Conservation (phyloP, 2,329 filamentous ascomycete species). For the Trichophyton equinum region DNA sequence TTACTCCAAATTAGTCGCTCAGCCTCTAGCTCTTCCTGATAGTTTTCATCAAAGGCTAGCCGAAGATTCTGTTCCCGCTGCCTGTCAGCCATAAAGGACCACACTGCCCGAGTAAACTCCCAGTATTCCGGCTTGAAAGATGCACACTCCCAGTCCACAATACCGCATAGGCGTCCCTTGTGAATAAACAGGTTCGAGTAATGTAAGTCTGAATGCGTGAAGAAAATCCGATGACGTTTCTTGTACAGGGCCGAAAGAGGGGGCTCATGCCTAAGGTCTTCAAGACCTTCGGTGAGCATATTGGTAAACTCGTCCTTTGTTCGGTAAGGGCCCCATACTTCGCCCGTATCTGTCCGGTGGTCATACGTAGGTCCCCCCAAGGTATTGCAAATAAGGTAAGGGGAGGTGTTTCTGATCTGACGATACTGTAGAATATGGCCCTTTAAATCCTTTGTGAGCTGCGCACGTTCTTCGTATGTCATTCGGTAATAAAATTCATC, state of each 20-base stretch:
- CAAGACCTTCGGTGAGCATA: neutral
- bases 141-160: slow-evolving; percentile 13
- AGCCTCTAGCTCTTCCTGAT: slow-evolving; percentile 8
- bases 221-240: slow-evolving; percentile 8
- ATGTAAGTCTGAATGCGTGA: slow-evolving; percentile 12
- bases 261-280: neutral
- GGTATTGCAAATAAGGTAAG: slow-evolving; percentile 8
- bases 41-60: slow-evolving; percentile 10
- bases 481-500: slow-evolving; percentile 5
- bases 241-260: slow-evolving; percentile 5
- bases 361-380: slow-evolving; percentile 11
- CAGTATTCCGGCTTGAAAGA: slow-evolving; percentile 13
- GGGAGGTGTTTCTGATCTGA: slow-evolving; percentile 7
- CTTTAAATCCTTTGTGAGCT: slow-evolving; percentile 10
- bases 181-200: slow-evolving; percentile 10
- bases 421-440: slow-evolving; percentile 10
- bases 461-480: slow-evolving; percentile 11
- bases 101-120: slow-evolving; percentile 11
- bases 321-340: slow-evolving; percentile 7
- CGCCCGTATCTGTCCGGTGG: slow-evolving; percentile 4
- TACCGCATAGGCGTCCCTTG: slow-evolving; percentile 6
- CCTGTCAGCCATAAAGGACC: slow-evolving; percentile 4
- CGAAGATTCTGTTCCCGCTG: neutral
- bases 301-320: slow-evolving; percentile 9
- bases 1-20: slow-evolving; percentile 6